A percentile compares a stretch with the other conserved stretches of the same genome.
Conservation (phyloP, 2,329 filamentous ascomycete species). For the Diaporthe sp. region DNA sequence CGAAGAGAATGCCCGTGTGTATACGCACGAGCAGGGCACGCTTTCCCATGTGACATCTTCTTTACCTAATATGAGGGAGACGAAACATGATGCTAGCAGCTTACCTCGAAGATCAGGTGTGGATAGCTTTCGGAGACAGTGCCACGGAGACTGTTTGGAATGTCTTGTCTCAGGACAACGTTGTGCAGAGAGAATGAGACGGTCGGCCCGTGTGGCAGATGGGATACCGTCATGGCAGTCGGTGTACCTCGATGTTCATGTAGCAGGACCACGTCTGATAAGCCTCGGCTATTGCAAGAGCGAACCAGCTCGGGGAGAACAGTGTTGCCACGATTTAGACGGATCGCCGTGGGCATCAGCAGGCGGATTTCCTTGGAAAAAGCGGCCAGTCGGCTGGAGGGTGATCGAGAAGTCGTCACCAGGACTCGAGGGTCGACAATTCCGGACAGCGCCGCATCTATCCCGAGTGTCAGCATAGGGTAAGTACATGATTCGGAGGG, state of each 20-base stretch:
- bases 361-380: slow-evolving; percentile 85
- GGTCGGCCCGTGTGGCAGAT: slow-evolving; percentile 90
- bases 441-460: slow-evolving; percentile 81
- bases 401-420: slow-evolving; percentile 91
- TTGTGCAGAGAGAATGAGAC: slow-evolving; percentile 92
- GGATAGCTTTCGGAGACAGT: slow-evolving; percentile 85
- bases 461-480: neutral
- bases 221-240: slow-evolving; percentile 88
- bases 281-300: slow-evolving; percentile 83
- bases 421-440: slow-evolving; percentile 90
- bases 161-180: slow-evolving; percentile 91
- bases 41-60: neutral
- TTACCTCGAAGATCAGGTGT: slow-evolving; percentile 87
- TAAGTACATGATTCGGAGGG: neutral
- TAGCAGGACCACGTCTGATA: slow-evolving; percentile 88
- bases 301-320: slow-evolving; percentile 88
- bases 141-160: slow-evolving; percentile 87
- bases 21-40: neutral
- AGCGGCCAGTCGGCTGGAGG: slow-evolving; percentile 84
- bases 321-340: slow-evolving; percentile 91
- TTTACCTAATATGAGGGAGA: neutral
- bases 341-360: slow-evolving; percentile 85
- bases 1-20: neutral
- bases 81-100: neutral
- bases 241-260: slow-evolving; percentile 95